Conservation (phyloP, 805 yeast genomes). For the Debaryomyces prosopidis region DNA sequence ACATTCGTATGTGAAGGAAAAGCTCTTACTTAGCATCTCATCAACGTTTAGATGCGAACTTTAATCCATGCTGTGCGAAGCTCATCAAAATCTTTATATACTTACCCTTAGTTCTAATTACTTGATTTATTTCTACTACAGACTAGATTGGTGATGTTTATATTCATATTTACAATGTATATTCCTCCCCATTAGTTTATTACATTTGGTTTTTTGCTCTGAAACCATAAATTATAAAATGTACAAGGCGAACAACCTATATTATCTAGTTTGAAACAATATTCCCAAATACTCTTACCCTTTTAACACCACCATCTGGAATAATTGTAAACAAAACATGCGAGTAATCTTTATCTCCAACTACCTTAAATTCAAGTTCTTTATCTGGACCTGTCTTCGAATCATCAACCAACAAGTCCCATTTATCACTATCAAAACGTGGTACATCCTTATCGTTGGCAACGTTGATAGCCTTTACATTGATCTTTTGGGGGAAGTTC, state of each 20-base stretch:
- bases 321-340: slow-evolving; percentile 81
- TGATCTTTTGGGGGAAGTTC: slow-evolving; percentile 83
- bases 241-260: no score
- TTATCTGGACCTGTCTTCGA: slow-evolving; percentile 80
- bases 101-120: no score
- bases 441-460: slow-evolving; percentile 34
- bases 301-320: slow-evolving; percentile 97
- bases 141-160: no score
- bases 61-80: no score
- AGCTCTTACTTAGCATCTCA: no score
- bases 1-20: neutral
- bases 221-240: no score
- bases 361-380: slow-evolving; percentile 61
- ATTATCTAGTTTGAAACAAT: slow-evolving; percentile 14
- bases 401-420: slow-evolving; percentile 67
- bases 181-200: no score
- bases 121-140: no score
- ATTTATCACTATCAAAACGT: slow-evolving; percentile 44
- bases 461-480: slow-evolving; percentile 59
- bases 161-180: no score
- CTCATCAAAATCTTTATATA: no score
- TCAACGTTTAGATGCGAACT: no score
- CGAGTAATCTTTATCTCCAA: slow-evolving; percentile 38
- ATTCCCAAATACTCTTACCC: slow-evolving; percentile 80
- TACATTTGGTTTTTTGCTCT: no score